Evolutionary conservation across 2,329 filamentous ascomycete species (phyloP), one percentile per base, ranked within the genome.

Genomic region (Talaromyces albobiverticillius): DNA sequence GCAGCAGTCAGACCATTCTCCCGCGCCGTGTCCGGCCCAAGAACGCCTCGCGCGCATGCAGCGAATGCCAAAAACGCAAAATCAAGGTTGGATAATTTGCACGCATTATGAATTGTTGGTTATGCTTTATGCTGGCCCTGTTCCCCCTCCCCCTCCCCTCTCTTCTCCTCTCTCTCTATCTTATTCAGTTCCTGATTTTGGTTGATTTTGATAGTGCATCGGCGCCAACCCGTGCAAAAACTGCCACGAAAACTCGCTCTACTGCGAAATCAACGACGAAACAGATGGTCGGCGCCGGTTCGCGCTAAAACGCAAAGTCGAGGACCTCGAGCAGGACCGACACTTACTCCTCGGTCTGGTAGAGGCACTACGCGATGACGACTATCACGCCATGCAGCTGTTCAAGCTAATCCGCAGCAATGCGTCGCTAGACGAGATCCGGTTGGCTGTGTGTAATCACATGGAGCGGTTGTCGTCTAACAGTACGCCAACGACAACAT

Each of bases 371-470:
- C 42, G 53, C n/a, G 42, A 47, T 38, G 49, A 60, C 13, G 42
- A 54, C 22, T 49, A 47, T 18, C 54, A 57, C n/a, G 47, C 56
- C n/a, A 43, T 34, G 7, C 57, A 60, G 29, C 34, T 67, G 7
- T 49, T 65, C 20, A 55, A 59, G 16, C 51, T 66, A 3, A 64
- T 67, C 51, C 61, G 59, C 22, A 60, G 55, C 16, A 60, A 65
- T 58, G 60, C 58, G 2, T 53, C 63, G n/a, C 32, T 64, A 23
- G 59, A 61, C 9, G 61, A 67, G 22, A 60, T 64, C 48, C 40
- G 59, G 22, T 36, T 26, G 3, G 62, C 55, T 11, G 36, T 65
- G 10, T 31, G 36, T 31, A 46, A 31, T 13, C 47, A 41, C 13
- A 51, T 42, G 41, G 50, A 51, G n/a, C 42, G 14, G 16, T 23